phyloP scores from a whole-genome alignment of 148 eudicot species.

The Rheum nobile region DNA sequence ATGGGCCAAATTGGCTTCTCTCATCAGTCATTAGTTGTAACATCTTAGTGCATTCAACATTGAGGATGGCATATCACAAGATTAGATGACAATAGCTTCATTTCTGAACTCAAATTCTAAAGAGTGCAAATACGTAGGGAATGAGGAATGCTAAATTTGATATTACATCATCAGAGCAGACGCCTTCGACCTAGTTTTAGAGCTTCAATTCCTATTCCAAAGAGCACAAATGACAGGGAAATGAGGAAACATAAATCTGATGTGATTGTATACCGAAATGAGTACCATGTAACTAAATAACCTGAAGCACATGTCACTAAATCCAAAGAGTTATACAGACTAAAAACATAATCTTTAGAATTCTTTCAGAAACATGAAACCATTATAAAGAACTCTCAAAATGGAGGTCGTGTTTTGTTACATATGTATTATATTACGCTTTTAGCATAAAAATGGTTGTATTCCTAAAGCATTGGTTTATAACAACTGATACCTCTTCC shows the following conservation, averaged over 20 bases:
- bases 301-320: not conserved
- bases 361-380: not conserved
- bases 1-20: not conserved
- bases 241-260: not conserved
- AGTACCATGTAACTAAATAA: not conserved
- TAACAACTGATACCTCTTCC: conserved; percentile 50
- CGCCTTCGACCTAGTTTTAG: not conserved
- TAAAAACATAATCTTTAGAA: not conserved
- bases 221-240: not conserved
- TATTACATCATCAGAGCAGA: not conserved
- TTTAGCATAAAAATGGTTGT: not conserved
- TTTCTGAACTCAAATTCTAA: not conserved
- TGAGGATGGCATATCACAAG: not conserved
- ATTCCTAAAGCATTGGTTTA: not conserved
- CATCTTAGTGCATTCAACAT: not conserved
- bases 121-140: not conserved
- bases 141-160: not conserved
- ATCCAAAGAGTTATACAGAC: not conserved
- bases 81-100: not conserved
- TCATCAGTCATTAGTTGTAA: not conserved
- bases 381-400: not conserved
- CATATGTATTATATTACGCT: not conserved
- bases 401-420: not conserved
- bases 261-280: not conserved
- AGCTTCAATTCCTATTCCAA: not conserved